Evolutionary conservation across 257 asterid genomes (phyloP).

Genomic region (Buddleja alternifolia): DNA sequence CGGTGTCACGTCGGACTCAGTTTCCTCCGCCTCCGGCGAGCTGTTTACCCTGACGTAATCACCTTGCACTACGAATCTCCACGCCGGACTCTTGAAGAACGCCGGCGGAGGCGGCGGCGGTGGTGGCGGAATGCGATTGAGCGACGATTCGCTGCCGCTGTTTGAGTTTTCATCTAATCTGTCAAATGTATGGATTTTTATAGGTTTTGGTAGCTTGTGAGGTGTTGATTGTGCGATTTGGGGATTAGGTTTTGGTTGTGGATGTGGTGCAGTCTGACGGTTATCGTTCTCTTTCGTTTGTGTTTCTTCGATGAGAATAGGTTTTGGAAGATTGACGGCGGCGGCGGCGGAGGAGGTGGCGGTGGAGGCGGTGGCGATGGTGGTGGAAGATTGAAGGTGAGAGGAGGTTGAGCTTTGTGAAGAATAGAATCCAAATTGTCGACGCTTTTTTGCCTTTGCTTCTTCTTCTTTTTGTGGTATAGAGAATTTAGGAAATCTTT

Average conservation of each 20-base stretch:
- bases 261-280: constrained; percentile 36
- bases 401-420: constrained; percentile 52
- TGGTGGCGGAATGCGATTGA: constrained; percentile 68
- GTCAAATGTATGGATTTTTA: constrained; percentile 36
- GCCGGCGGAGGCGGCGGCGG: too few species aligned
- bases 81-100: too few species aligned
- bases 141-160: constrained; percentile 71
- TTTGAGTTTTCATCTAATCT: constrained; percentile 48
- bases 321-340: constrained; percentile 57
- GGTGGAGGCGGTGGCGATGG: constrained; percentile 56
- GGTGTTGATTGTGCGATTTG: constrained; percentile 15
- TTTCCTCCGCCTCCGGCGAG: constrained; percentile 75
- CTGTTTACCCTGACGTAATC: constrained; percentile 81
- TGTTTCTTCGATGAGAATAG: constrained; percentile 66
- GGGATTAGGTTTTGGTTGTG: constrained; percentile 31
- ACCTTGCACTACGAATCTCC: too few species aligned
- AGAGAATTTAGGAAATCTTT: constrained; percentile 78
- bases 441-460: constrained; percentile 68
- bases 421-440: constrained; percentile 70
- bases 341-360: constrained; percentile 60
- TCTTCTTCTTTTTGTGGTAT: constrained; percentile 72
- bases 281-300: constrained; percentile 54
- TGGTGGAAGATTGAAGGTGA: constrained; percentile 42
- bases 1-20: constrained; percentile 65
- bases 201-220: constrained; percentile 34